These are phyloP conservation scores for Croton setiger DNA, from an alignment of 441 rosid species.

Conservation along the genomic window DNA sequence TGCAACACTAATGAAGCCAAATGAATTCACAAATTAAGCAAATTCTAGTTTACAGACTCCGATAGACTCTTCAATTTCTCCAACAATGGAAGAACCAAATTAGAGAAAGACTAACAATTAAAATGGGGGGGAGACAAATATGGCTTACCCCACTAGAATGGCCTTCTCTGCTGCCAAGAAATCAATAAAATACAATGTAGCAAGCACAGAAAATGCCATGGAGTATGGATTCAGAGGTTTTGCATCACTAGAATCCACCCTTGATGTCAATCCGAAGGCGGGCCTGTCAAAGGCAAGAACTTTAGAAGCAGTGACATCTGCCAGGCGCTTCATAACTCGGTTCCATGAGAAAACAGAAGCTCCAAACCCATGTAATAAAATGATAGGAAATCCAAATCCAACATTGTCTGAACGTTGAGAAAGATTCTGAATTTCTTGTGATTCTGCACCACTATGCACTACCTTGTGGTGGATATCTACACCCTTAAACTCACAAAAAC, in stretches of 20 bases:
- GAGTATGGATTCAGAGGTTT: slow-evolving; percentile 73
- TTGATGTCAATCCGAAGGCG: slow-evolving; percentile 83
- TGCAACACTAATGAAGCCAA: neutral
- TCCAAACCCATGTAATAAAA: slow-evolving; percentile 87
- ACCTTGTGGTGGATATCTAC: slow-evolving; percentile 75
- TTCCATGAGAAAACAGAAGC: slow-evolving; percentile 91
- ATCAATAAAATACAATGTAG: slow-evolving; percentile 67
- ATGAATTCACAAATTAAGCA: neutral
- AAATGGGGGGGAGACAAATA: neutral
- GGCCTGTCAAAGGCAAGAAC: slow-evolving; percentile 91
- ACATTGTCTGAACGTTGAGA: slow-evolving; percentile 9
- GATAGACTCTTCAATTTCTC: neutral
- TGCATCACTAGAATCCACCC: slow-evolving; percentile 24
- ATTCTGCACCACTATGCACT: slow-evolving; percentile 29
- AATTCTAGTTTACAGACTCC: neutral
- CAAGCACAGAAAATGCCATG: slow-evolving; percentile 74
- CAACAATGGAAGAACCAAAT: neutral
- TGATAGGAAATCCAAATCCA: slow-evolving; percentile 48
- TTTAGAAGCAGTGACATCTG: slow-evolving; percentile 53
- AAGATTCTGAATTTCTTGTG: slow-evolving; percentile 14
- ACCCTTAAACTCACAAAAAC: slow-evolving; percentile 85
- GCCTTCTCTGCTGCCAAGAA: slow-evolving; percentile 68
- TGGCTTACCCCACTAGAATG: slow-evolving; percentile 76
- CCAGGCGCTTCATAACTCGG: slow-evolving; percentile 69
- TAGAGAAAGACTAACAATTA: neutral